Evolutionary conservation across 1,284 basidiomycete species (phyloP).

Genomic region (Phaffia rhodozyma): DNA sequence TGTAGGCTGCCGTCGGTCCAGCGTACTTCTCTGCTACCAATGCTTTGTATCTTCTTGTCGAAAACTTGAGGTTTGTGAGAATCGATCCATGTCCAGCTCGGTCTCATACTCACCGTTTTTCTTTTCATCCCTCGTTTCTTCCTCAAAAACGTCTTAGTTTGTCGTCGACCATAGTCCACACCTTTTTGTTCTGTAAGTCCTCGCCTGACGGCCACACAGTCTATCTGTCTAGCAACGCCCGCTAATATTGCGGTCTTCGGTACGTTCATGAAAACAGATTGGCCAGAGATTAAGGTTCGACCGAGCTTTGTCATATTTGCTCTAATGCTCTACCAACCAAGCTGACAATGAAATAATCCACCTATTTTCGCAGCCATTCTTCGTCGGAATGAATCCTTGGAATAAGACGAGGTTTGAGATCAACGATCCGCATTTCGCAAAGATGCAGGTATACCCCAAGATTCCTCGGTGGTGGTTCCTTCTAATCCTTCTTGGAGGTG

Average conservation of each 20-base stretch:
- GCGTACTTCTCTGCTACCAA: conserved; percentile 14
- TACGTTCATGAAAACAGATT: not conserved
- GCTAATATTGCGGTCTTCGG: too few species aligned
- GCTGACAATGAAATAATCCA: not conserved
- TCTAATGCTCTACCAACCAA: too few species aligned
- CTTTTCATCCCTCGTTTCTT: not conserved
- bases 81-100: not conserved
- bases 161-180: conserved; percentile 2
- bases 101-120: not conserved
- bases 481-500: conserved; percentile 41
- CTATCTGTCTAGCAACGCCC: too few species aligned
- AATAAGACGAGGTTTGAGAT: conserved; percentile 33
- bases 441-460: conserved; percentile 45
- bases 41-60: conserved; percentile 10
- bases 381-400: conserved; percentile 19
- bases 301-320: not conserved
- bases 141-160: not conserved
- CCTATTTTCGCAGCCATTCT: conserved; percentile 15
- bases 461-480: conserved; percentile 54
- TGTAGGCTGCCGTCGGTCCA: not conserved
- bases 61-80: conserved; percentile 8
- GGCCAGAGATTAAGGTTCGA: conserved; percentile 5
- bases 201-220: too few species aligned
- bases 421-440: conserved; percentile 44
- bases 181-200: conserved; percentile 4